phyloP scores from a whole-genome alignment of 75 land plant genomes.

The Pinus taeda region DNA sequence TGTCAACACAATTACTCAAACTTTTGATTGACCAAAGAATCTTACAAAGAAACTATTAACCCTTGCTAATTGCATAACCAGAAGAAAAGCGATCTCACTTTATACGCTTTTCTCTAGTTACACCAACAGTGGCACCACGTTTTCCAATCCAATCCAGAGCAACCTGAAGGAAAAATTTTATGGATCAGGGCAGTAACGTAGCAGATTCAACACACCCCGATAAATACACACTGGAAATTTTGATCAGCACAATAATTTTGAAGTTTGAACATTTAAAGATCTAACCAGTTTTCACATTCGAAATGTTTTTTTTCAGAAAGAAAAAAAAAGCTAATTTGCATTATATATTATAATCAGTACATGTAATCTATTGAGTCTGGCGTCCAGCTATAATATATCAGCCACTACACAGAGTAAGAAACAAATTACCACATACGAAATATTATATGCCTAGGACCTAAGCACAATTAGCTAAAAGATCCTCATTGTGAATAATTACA shows the following conservation, averaged over 20 bases:
- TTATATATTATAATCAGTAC: no score
- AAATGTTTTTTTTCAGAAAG: no score
- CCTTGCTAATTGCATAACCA: background rate
- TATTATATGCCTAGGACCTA: no score
- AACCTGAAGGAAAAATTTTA: conserved; percentile 41
- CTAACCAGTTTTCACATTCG: no score
- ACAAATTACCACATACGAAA: no score
- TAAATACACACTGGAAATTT: background rate
- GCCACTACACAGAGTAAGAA: no score
- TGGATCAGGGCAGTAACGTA: background rate
- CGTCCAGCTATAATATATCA: no score
- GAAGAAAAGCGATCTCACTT: conserved; percentile 47
- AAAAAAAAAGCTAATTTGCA: no score
- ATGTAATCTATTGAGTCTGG: no score
- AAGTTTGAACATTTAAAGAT: background rate
- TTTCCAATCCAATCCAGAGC: conserved; percentile 98
- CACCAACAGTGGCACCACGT: conserved; percentile 96
- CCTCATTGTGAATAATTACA: no score
- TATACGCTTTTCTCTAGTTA: conserved; percentile 97
- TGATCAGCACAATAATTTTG: background rate
- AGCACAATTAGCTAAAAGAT: no score
- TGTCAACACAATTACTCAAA: background rate
- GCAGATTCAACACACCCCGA: background rate
- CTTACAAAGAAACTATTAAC: background rate
- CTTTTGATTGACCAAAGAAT: background rate